Evolutionary conservation across 495 filamentous ascomycete genomes (phyloP), one percentile per base, ranked within the genome.

Genomic region (Terfezia boudieri): DNA sequence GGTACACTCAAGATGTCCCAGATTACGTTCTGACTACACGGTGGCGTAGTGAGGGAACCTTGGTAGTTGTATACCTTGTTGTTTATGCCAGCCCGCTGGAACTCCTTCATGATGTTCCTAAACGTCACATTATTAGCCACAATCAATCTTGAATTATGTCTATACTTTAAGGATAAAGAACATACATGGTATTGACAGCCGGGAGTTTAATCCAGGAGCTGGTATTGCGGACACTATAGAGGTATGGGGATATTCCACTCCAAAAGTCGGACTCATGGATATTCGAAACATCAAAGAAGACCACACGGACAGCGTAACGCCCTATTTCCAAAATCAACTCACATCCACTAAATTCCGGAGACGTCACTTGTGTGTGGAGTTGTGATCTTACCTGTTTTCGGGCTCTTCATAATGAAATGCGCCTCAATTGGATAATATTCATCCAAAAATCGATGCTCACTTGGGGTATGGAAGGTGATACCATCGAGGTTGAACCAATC

Each of bases 401-500:
- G 17, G 8, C 66, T 69, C 59, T 72, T 67, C 60, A 76, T 78
- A 48, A 83, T 78, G 60, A 82, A 76, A 65, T 83, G 80, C 62
- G 73, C 72, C 64, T 83, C 80, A 66, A 82, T 57, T 1, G 74
- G 74, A 55, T 61, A 76, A 58, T 70, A 66, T 58, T 75, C 76
- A 60, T 50, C 46, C 8, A 59, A 69, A 16, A 83, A 59, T 35
- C 66, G 70, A 64, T 83, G 81, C 67, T 84, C 81, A 60, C 74
- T 75, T 9, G 81, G 78, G 8, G 79, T 74, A 57, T 84, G 80
- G 67, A 82, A 80, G 64, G 83, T 79, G 67, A 82, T 82, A 60
- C 83, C 76, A 20, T 71, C 61, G 17, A 84, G 67, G 6, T 67
- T 60, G 59, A 75, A 82, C 7, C 64, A 64, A 53, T 66, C 64